Percentiles rank a stretch among this genome's conserved stretches.
These are phyloP conservation scores for Chaetomium olivaceum DNA, from an alignment of 2,329 filamentous ascomycete species.

Conservation along the genomic window DNA sequence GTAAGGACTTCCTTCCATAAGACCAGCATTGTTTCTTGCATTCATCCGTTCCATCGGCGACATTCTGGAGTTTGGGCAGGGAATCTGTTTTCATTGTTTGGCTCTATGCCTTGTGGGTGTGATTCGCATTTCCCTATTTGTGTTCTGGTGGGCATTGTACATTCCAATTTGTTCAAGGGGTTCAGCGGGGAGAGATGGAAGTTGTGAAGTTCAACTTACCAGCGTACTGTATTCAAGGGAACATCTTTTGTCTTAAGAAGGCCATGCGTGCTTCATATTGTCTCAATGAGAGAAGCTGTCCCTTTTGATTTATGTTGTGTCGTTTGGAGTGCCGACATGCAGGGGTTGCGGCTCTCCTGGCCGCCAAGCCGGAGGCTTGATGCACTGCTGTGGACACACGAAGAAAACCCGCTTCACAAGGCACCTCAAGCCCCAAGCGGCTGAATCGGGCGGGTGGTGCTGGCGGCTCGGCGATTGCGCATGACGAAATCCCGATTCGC, in stretches of 20 bases:
- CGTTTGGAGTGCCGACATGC: not conserved
- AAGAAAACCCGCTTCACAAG: constrained; percentile 17
- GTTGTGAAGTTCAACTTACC: not conserved
- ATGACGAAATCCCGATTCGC: constrained; percentile 31
- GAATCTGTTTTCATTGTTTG: not conserved
- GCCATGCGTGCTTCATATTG: not conserved
- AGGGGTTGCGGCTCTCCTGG: not conserved
- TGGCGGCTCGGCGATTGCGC: constrained; percentile 24
- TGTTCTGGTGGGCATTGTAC: not conserved
- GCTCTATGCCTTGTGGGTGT: not conserved
- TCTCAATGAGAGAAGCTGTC: not conserved
- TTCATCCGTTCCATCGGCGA: not conserved
- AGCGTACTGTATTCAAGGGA: not conserved
- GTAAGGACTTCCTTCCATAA: not conserved
- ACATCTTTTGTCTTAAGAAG: not conserved
- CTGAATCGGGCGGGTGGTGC: constrained; percentile 9
- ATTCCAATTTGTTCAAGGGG: not conserved
- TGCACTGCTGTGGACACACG: not conserved
- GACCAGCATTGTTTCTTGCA: not conserved
- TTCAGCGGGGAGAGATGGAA: not conserved
- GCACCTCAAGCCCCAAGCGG: constrained; percentile 14
- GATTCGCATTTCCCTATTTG: not conserved
- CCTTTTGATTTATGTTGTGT: not conserved
- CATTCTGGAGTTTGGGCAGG: not conserved
- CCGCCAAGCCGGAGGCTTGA: constrained; percentile 8